Base-by-base conservation (phyloP, 495 filamentous ascomycete species). In the Xylaria venustula region DNA sequence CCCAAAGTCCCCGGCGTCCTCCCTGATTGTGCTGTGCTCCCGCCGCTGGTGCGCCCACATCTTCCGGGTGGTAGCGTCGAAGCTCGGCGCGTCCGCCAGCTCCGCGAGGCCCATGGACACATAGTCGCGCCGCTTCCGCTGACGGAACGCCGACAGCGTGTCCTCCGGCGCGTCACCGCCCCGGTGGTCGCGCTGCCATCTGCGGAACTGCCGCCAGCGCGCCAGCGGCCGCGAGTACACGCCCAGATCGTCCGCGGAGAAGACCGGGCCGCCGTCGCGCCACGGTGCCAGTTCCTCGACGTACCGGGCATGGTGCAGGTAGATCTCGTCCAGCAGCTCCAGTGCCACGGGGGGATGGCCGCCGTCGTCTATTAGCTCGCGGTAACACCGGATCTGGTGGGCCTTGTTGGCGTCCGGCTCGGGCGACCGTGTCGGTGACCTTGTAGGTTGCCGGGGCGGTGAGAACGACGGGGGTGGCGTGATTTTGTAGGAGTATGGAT, bases 131-230 rank as follows among this genome's bases (percentile, higher is more conserved):
- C 61, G 40, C 32, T 12, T 25, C 22, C 51, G 28, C 62, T 64
- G 62, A 17, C 52, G 9, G 26, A 17, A 67, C 15, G 44, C 62
- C 17, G 54, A n/a, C 25, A 62, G 62, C 15, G 26, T 45, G 26
- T 53, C 62, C n/a, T 56, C 52, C 19, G 58, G 32, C 25, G 44
- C 50, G 23, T 6, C 26, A 11, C 57, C 44, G 2, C 20, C 62
- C 25, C 65, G 42, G 62, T 62, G 60, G 30, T 64, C 44, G 17
- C 36, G 25, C 62, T 67, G 62, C 62, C 62, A 67, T 26, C 48
- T 48, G n/a, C 58, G 58, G 47, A 67, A 67, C 15, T 52, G 12
- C 20, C 51, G 26, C 65, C 65, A 67, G 15, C 58, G 36, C 20
- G 6, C 4, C 53, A 59, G 25, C 48, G 61, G 65, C 12, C 8